Base-by-base conservation (phyloP, 805 yeast genomes). In the Candida lessepsii region DNA sequence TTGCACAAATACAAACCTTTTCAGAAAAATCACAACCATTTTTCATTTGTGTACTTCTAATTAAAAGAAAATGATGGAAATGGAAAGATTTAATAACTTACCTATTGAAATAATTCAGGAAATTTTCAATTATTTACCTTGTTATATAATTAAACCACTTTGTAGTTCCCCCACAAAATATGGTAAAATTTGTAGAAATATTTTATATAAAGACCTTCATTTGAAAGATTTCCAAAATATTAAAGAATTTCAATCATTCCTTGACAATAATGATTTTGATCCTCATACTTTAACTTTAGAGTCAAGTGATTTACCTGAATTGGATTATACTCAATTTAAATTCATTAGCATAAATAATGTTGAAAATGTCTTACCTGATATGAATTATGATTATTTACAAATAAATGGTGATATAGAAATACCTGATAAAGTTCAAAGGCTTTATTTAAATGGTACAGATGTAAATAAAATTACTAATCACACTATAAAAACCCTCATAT, bases 311-410 rank as follows among this genome's bases (percentile, higher is more conserved):
- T 29, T 34, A 15, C 13, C n/a, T 11, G 19, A 25, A 9, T 42
- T 42, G 13, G 34, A 37, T 30, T 37, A 34, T 26, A 5, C 7
- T 14, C 45, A 37, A 17, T 42, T 42, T 30, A 42, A 34, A 17
- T 38, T 20, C 18, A 19, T 42, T n/a, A 28, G 37, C 3, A 35
- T 42, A 2, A 24, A 37, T 2, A 21, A 15, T 4, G 38, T 42
- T 9, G 17, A n/a, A 13, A 15, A 24, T 3, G 23, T 20, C 3
- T 9, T 35, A 4, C 39, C 39, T n/a, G 29, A 29, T 16, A n/a
- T 36, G 14, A 28, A 28, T 29, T 36, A 36, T 21, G 29, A 36
- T 18, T 15, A 19, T 14, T 28, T 36, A 16, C 4, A 15, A 15
- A 21, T 11, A 15, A 9, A 25, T 9, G 27, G 14, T 14, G 27